These are phyloP conservation scores for Trichoderma lentiforme DNA, from an alignment of 2,329 filamentous ascomycete genomes.

Conservation along the genomic window DNA sequence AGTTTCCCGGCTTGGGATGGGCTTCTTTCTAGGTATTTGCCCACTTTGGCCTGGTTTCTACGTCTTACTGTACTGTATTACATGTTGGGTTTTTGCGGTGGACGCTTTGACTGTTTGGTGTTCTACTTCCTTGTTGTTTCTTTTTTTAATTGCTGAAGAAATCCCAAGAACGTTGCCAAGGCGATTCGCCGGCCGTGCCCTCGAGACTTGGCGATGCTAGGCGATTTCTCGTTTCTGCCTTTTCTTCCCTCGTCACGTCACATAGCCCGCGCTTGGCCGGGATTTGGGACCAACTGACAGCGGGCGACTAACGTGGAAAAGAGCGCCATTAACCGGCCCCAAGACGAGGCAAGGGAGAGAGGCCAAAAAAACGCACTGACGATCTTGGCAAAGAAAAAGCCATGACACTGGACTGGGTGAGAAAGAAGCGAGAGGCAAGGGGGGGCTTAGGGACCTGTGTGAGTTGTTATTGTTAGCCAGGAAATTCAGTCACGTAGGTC, in stretches of 20 bases:
- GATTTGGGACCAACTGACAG: neutral
- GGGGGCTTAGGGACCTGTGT: neutral
- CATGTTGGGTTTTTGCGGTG: neutral
- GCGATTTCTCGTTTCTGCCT: neutral
- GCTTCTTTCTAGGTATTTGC: neutral
- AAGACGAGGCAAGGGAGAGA: neutral
- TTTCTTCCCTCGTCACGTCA: neutral
- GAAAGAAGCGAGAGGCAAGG: neutral
- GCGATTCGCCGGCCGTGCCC: neutral
- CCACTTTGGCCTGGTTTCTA: neutral
- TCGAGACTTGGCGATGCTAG: conserved; percentile 13
- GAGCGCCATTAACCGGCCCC: neutral
- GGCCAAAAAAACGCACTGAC: neutral
- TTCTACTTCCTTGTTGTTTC: neutral
- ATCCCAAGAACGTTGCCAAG: conserved; percentile 7
- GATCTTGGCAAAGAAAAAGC: neutral
- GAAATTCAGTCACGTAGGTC: neutral
- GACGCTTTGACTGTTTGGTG: neutral
- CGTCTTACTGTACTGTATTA: neutral
- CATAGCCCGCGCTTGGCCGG: neutral
- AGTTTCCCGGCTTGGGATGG: neutral
- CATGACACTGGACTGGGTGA: neutral
- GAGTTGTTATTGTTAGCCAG: neutral
- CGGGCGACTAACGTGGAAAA: neutral
- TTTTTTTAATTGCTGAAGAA: neutral